Evolutionary conservation across 2,329 filamentous ascomycete species (phyloP).

Genomic region (Esteya vermicola): DNA sequence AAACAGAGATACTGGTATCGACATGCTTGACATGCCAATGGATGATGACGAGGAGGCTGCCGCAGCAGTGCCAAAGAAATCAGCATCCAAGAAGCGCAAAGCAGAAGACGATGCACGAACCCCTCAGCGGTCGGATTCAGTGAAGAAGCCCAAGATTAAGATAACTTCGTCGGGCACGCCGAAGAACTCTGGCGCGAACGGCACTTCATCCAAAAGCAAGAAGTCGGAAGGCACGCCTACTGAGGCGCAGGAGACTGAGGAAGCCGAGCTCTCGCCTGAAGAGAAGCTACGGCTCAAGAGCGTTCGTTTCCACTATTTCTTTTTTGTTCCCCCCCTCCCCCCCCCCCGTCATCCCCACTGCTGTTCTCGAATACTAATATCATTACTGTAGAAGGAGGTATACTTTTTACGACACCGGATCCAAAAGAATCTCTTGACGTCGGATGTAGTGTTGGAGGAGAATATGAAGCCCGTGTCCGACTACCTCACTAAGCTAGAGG

Average conservation of each 20-base stretch:
- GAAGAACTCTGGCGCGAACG: conserved; percentile 27
- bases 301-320: conserved; percentile 22
- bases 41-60: conserved; percentile 29
- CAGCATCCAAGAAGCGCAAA: conserved; percentile 75
- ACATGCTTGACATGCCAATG: conserved; percentile 40
- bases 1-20: conserved; percentile 43
- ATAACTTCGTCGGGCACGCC: conserved; percentile 34
- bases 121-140: conserved; percentile 36
- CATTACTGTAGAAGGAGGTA: conserved; percentile 62
- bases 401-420: conserved; percentile 87
- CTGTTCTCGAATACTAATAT: too few species aligned
- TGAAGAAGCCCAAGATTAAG: conserved; percentile 56
- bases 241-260: conserved; percentile 26
- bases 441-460: conserved; percentile 72
- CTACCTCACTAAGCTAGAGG: conserved; percentile 69
- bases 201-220: conserved; percentile 40
- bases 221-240: background rate
- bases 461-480: conserved; percentile 71
- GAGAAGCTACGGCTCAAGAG: conserved; percentile 46
- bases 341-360: conserved; percentile 5
- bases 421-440: conserved; percentile 81
- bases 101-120: conserved; percentile 47
- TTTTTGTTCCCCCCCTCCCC: background rate
- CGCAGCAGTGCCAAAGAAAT: conserved; percentile 33
- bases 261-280: conserved; percentile 42